Evolutionary conservation across 2,329 filamentous ascomycete species (phyloP), one percentile per base, ranked within the genome.

Genomic region (Penicillium sp.): DNA sequence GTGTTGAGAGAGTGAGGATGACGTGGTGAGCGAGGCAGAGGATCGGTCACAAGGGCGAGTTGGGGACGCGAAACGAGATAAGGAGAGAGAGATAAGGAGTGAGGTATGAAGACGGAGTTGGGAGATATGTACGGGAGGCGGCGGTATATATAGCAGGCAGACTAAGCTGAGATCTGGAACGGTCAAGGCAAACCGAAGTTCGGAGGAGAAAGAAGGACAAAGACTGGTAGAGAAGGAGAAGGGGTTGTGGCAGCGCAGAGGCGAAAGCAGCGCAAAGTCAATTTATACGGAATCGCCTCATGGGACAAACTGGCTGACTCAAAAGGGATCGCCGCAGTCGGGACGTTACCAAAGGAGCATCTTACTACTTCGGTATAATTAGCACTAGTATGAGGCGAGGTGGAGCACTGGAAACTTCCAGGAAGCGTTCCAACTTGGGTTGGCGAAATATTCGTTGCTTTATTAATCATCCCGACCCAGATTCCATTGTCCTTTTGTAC

Each of bases 251-350:
- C 56, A 63, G 56, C 48, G 64, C 57, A 63, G 60, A 52, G 66
- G 66, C 63, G 60, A 67, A 58, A 66, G 63, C 57, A 61, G 60
- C 54, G 55, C 58, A 68, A 64, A 68, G 66, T 67, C 66, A 68
- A 68, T 68, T 68, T 68, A 68, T 67, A 67, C 51, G 60, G 64
- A 62, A 60, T 61, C 48, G 56, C 56, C 56, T 64, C 61, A 61
- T 61, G 57, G 56, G 58, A 53, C 58, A 56, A 58, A 38, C 60
- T 53, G 62, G 65, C 65, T 66, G 65, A 65, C 60, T 65, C 65
- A 66, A 62, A 49, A 47, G 56, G 38, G 47, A 66, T 58, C 56
- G 56, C 56, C 56, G 56, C 38, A 29, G 56, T 31, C 45, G 23
- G 17, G 23, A 21, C n/a, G 30, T 45, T 41, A 41, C 35, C 35